Percentiles rank a stretch among this genome's conserved stretches.
Evolutionary conservation across 768 basidiomycete genomes (phyloP).

Genomic region (Rhodotorula kratochvilovae): DNA sequence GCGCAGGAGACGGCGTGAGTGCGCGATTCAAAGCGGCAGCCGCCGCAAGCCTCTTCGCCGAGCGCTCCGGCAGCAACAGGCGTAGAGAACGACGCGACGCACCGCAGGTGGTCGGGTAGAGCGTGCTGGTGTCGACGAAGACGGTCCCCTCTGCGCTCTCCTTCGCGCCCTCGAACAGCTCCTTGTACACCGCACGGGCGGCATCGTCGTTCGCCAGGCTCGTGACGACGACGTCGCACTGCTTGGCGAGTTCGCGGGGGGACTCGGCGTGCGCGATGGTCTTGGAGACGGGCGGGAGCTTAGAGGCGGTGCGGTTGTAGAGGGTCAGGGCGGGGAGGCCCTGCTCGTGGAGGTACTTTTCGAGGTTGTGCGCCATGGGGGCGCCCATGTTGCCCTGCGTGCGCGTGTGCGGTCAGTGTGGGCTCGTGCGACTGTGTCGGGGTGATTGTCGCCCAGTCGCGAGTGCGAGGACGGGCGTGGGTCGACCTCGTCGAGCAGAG

Average conservation of each 20-base stretch:
- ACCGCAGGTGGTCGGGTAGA: constrained; percentile 48
- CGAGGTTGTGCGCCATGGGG: constrained; percentile 74
- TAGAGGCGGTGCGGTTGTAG: constrained; percentile 68
- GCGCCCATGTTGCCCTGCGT: constrained; percentile 62
- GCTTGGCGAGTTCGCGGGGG: constrained; percentile 58
- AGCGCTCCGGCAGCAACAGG: neutral
- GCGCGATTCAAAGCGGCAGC: no score
- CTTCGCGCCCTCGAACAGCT: constrained; percentile 54
- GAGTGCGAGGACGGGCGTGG: no score
- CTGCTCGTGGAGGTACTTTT: constrained; percentile 53
- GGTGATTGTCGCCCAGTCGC: no score
- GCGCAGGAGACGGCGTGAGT: neutral
- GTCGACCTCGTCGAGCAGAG: no score
- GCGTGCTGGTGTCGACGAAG: constrained; percentile 78
- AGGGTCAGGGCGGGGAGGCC: constrained; percentile 58
- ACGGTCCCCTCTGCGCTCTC: constrained; percentile 53
- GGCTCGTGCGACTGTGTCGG: no score
- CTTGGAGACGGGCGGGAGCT: constrained; percentile 56
- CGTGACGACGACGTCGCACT: constrained; percentile 72
- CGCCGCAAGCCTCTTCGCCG: no score
- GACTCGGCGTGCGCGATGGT: constrained; percentile 58
- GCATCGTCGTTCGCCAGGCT: constrained; percentile 68
- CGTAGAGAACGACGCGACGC: neutral
- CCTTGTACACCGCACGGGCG: constrained; percentile 60
- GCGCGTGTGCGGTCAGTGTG: neutral